phyloP scores from a whole-genome alignment of 129 eudicot genomes.

The Cynara cardunculus region DNA sequence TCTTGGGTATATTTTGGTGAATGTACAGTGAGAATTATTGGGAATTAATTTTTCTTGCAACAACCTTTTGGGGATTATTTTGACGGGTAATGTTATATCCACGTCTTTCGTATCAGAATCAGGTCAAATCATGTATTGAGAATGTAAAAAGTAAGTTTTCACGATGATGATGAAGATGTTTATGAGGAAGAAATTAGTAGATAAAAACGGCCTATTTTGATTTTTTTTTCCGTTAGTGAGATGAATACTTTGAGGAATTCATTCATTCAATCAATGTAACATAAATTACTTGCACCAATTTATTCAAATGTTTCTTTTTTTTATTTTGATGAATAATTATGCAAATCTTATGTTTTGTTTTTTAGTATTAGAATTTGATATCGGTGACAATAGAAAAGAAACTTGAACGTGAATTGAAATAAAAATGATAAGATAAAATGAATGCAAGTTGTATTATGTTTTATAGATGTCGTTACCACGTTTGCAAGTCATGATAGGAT shows the following conservation, averaged over 20 bases:
- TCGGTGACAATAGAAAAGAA: neutral
- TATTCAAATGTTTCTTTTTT: neutral
- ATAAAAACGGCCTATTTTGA: no score
- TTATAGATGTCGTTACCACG: neutral
- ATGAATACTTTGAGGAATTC: slow-evolving; percentile 17
- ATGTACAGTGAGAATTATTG: slow-evolving; percentile 22
- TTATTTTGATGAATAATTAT: neutral
- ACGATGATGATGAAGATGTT: no score
- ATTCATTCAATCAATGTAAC: slow-evolving; percentile 13
- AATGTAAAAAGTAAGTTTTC: no score
- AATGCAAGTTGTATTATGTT: neutral
- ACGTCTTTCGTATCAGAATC: no score
- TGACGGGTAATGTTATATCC: no score
- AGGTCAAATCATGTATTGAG: no score
- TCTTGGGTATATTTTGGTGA: neutral
- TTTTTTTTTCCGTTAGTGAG: neutral
- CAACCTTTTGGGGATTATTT: slow-evolving; percentile 18
- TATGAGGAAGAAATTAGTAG: no score
- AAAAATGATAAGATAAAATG: neutral
- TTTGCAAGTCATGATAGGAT: neutral
- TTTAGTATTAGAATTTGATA: neutral
- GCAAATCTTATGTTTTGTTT: neutral
- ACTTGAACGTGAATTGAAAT: neutral
- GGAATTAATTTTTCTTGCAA: neutral
- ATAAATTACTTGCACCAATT: neutral